Evolutionary conservation across 257 asterid species (phyloP).

Genomic region (Catharanthus roseus): DNA sequence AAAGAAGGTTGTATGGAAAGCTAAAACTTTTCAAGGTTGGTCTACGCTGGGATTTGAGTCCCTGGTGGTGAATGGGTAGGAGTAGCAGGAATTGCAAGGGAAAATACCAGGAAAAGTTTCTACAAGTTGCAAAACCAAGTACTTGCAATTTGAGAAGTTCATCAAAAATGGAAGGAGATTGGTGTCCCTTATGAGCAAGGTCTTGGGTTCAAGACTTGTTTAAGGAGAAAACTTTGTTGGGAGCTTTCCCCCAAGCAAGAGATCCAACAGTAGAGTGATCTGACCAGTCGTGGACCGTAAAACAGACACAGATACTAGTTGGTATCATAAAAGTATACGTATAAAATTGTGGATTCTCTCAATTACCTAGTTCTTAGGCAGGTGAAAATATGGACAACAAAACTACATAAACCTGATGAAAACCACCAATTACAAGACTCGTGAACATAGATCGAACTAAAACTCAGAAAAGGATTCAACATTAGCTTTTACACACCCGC

Average conservation of each 20-base stretch:
- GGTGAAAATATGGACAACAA: background rate
- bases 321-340: background rate
- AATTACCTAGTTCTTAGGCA: background rate
- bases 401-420: background rate
- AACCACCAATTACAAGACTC: background rate
- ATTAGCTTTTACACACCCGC: background rate
- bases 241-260: too few species aligned
- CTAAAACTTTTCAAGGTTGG: background rate
- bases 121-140: background rate
- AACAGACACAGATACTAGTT: too few species aligned
- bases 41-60: too few species aligned
- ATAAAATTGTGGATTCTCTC: too few species aligned
- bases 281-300: too few species aligned
- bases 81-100: background rate
- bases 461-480: background rate
- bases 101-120: background rate
- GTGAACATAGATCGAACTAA: background rate
- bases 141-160: background rate
- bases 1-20: background rate
- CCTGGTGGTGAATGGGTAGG: background rate
- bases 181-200: background rate
- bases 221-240: too few species aligned
- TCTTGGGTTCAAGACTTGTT: background rate
- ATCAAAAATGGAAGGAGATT: too few species aligned
- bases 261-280: too few species aligned